phyloP scores from a whole-genome alignment of 768 basidiomycete species.

The Boletus tomentosulus region DNA sequence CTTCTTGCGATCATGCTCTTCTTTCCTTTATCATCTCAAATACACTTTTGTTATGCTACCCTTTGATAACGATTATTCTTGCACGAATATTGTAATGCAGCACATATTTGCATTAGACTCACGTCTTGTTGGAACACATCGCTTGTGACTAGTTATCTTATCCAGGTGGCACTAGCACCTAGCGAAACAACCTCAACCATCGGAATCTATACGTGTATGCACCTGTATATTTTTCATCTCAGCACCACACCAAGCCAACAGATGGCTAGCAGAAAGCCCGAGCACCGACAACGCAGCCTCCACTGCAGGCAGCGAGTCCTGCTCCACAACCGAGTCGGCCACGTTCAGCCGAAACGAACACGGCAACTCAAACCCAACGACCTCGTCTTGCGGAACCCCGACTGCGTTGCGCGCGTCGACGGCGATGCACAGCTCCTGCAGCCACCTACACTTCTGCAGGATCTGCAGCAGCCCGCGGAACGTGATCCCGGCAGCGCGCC shows the following conservation, averaged over 20 bases:
- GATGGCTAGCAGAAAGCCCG: background rate
- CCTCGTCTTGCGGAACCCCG: background rate
- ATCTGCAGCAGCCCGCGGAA: slow-evolving; percentile 2
- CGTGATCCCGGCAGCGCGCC: slow-evolving; percentile 3
- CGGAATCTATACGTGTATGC: background rate
- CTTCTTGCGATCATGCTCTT: too few species aligned
- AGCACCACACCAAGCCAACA: background rate
- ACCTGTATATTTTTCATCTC: background rate
- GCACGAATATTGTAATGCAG: too few species aligned
- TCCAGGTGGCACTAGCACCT: too few species aligned
- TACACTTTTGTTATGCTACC: too few species aligned
- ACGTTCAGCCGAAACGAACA: background rate
- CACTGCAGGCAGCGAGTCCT: background rate
- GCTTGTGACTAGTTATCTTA: too few species aligned
- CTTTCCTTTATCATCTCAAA: too few species aligned
- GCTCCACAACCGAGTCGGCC: background rate
- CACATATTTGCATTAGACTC: background rate
- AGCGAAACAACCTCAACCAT: background rate
- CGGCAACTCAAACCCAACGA: background rate
- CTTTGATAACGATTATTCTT: too few species aligned
- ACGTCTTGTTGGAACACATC: too few species aligned
- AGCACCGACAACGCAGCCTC: background rate
- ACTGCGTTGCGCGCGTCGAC: background rate
- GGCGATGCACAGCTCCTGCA: slow-evolving; percentile 3
- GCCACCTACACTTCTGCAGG: background rate